Base-by-base conservation (phyloP, 1,284 basidiomycete genomes). In the Leccinum fallax region DNA sequence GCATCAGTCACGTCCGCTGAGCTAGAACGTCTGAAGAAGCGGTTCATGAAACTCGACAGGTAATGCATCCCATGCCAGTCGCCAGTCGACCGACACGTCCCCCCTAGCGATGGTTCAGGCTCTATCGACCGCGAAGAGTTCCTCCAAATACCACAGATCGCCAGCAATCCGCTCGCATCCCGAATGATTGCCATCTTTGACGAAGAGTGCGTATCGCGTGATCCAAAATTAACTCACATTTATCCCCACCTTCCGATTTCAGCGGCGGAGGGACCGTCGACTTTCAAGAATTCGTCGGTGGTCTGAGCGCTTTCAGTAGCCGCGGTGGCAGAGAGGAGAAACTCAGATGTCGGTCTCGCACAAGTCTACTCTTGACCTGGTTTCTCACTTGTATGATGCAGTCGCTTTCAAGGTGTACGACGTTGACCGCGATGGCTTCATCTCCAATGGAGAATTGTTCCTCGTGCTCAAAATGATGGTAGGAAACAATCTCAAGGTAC, bases 381-480 rank as follows among this genome's bases (percentile, higher is more conserved):
- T 32, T 58, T 55, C 66, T 67, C 21, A 68, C 53, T 16, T 26
- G 48, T 24, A 19, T 26, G 5, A 9, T 15, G 65, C 66, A 96
- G 94, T 97, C 72, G 95, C 95, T 5, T 97, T 97, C 85, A 97
- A 99, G 76, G 97, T 99, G 57, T 99, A 99, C 74, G 97, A 99
- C 75, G 95, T 99, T 80, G 97, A 99, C 75, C 85, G 97, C 55
- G 97, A 99, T 73, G 95, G 95, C 2, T 97, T 81, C 78, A 99
- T 99, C 74, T 97, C 95, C n/a, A 99, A 99, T 74, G 97, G 97
- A 61, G 97, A 99, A 79, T 85, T 99, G 53, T 99, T 98, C 80
- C 81, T 99, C 57, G 97, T 99, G 46, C 81, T 99, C 66, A 99
- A 99, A 83, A 98, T 99, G 94, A 99, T 99, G 97, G 97, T 99